Percentiles rank a stretch among this genome's conserved stretches.
Evolutionary conservation across 1,284 basidiomycete genomes (phyloP).

Genomic region (Sanghuangporus sanghuang): DNA sequence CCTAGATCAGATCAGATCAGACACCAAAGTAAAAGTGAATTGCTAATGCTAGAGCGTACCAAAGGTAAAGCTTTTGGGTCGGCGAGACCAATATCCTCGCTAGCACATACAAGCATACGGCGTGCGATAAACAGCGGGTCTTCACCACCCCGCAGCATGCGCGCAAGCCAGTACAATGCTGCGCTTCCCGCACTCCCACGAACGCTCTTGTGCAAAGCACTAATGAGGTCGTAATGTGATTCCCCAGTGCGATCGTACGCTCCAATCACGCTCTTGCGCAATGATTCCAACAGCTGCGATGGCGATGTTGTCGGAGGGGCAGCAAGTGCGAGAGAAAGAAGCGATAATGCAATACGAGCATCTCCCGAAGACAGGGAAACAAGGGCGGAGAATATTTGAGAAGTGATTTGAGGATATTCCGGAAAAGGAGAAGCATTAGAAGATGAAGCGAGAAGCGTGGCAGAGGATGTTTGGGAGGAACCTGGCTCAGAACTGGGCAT

Average conservation of each 20-base stretch:
- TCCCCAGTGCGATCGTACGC: constrained; percentile 76
- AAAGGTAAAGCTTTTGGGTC: constrained; percentile 69
- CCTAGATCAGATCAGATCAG: constrained; percentile 36
- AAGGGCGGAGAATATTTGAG: constrained; percentile 45
- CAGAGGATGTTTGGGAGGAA: constrained; percentile 21
- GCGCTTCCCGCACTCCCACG: constrained; percentile 77
- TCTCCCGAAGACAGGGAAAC: constrained; percentile 60
- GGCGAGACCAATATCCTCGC: constrained; percentile 83
- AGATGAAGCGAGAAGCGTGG: constrained; percentile 18
- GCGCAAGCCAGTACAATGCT: constrained; percentile 86
- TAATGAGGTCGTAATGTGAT: constrained; percentile 82
- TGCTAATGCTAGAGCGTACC: constrained; percentile 33
- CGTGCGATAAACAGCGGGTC: constrained; percentile 85
- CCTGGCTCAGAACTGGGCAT: constrained; percentile 19
- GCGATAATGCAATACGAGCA: constrained; percentile 62
- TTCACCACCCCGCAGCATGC: constrained; percentile 82
- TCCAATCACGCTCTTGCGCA: constrained; percentile 52
- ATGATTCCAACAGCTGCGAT: constrained; percentile 39
- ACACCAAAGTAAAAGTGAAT: not conserved
- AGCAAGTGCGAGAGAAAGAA: constrained; percentile 57
- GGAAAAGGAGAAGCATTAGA: constrained; percentile 22
- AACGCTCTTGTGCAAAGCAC: constrained; percentile 83
- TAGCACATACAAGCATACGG: constrained; percentile 78
- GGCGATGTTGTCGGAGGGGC: constrained; percentile 36
- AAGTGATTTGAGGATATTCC: constrained; percentile 41